Evolutionary conservation across 1,139 yeast species (phyloP), one percentile per base, ranked within the genome.

Genomic region (Groenewaldozyma auringiensis): DNA sequence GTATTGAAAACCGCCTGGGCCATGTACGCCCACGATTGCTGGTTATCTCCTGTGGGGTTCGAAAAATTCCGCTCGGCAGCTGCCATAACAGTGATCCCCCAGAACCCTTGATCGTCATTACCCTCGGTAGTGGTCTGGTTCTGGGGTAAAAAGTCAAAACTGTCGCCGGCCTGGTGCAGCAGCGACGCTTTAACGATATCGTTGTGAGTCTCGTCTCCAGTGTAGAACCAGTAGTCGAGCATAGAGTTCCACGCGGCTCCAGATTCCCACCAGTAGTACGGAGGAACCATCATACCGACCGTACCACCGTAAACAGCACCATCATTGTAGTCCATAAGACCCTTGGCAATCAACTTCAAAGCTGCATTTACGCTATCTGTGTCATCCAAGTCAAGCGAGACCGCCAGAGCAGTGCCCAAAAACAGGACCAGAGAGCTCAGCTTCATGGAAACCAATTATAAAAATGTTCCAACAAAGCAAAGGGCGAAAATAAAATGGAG

Each of bases 261-360:
- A 32, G 96, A 95, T 68, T 88, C 92, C 96, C 96, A 88, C 96
- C 96, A 89, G 71, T 88, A 89, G 72, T 88, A 88, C 1, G 96
- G 96, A 62, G 69, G 65, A 1, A 83, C 68, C 63, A 88, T 84
- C 92, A 82, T 80, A 44, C 97, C 97, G 39, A 86, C 67, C 20
- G 87, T 75, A 34, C 88, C 84, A 37, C 96, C 96, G 46, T 70
- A 66, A 29, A 75, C 66, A 41, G 67, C 57, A 36, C 95, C 95
- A 41, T 79, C 81, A 61, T 88, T 87, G 65, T 89, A 89, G 67
- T 87, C 89, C 74, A 89, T 74, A 51, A 86, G 63, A 50, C 96
- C 96, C 34, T 74, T 64, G 2, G 86, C 76, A 34, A 86, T 64
- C 43, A 82, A 65, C 6, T 76, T 69, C 8, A 85, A 75, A 4